A percentile compares a stretch with the other conserved stretches of the same genome.
Evolutionary conservation across 2,329 filamentous ascomycete species (phyloP).

Genomic region (Fonsecaea multimorphosa): DNA sequence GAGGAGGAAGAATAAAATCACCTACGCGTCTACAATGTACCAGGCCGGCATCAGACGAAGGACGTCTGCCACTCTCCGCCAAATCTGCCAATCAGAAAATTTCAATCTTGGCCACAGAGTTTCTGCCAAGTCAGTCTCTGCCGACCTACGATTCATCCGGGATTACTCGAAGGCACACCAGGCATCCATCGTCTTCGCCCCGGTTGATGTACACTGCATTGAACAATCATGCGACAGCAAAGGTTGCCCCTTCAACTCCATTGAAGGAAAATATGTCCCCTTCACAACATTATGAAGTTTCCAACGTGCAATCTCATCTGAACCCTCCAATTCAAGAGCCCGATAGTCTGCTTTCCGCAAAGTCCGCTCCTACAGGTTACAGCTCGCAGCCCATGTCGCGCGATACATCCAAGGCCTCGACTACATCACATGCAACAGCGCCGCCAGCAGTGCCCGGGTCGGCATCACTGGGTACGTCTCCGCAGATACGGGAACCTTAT

Average conservation of each 20-base stretch:
- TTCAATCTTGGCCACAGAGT: slow-evolving; percentile 35
- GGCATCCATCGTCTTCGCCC: slow-evolving; percentile 33
- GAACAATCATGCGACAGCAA: slow-evolving; percentile 29
- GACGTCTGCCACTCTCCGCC: slow-evolving; percentile 45
- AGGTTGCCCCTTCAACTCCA: slow-evolving; percentile 12
- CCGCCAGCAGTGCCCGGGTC: slow-evolving; percentile 30
- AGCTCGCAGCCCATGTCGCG: slow-evolving; percentile 43
- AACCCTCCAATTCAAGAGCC: slow-evolving; percentile 12
- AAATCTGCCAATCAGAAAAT: slow-evolving; percentile 39
- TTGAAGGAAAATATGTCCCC: slow-evolving; percentile 33
- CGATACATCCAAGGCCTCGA: slow-evolving; percentile 41
- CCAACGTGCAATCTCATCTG: not conserved
- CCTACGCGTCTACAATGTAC: slow-evolving; percentile 22
- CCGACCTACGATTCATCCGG: slow-evolving; percentile 4
- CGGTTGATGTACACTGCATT: slow-evolving; percentile 32
- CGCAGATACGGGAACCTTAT: slow-evolving; percentile 29
- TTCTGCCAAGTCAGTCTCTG: slow-evolving; percentile 18
- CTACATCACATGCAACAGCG: slow-evolving; percentile 39
- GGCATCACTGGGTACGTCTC: slow-evolving; percentile 25
- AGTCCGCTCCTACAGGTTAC: slow-evolving; percentile 38
- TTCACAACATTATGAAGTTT: slow-evolving; percentile 15
- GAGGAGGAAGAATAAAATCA: slow-evolving; percentile 38
- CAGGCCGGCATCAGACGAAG: slow-evolving; percentile 36
- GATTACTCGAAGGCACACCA: slow-evolving; percentile 18
- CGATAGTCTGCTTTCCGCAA: slow-evolving; percentile 18